A percentile compares a stretch with the other conserved stretches of the same genome.
Evolutionary conservation across 345 rosid species (phyloP).

Genomic region (Limnanthes douglasii): DNA sequence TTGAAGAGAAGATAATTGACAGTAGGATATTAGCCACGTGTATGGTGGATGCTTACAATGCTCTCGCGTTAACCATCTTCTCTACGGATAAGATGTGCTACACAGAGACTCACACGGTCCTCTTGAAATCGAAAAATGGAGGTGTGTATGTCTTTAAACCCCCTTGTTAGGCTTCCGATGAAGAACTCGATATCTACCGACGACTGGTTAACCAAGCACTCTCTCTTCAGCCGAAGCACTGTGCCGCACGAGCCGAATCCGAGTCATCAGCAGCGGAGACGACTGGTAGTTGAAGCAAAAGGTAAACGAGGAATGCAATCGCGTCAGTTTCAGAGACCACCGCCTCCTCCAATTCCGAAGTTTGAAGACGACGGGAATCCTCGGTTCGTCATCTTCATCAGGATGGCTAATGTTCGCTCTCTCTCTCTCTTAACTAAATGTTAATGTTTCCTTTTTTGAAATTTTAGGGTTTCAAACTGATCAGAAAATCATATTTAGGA

Average conservation of each 20-base stretch:
- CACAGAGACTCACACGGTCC: too few relatives aligned
- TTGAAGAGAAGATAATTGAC: too few relatives aligned
- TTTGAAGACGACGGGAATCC: slow-evolving; percentile 96
- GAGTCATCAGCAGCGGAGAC: slow-evolving; percentile 10
- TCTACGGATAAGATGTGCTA: slow-evolving; percentile 16
- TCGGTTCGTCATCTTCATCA: slow-evolving; percentile 73
- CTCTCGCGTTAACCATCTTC: not conserved
- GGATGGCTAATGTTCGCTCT: slow-evolving; percentile 68
- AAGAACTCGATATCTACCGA: slow-evolving; percentile 32
- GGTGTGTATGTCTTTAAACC: slow-evolving; percentile 62
- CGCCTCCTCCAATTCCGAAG: slow-evolving; percentile 68
- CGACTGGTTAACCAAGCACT: slow-evolving; percentile 38
- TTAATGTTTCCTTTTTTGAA: not conserved
- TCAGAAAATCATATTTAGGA: too few relatives aligned
- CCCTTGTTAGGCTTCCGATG: slow-evolving; percentile 48
- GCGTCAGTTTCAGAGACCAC: slow-evolving; percentile 61
- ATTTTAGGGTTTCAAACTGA: not conserved
- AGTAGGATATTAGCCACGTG: too few relatives aligned
- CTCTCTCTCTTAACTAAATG: not conserved
- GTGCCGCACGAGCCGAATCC: slow-evolving; percentile 9
- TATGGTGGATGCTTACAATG: slow-evolving; percentile 7
- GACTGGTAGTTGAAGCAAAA: slow-evolving; percentile 58
- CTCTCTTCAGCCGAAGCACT: slow-evolving; percentile 31
- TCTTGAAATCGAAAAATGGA: slow-evolving; percentile 24
- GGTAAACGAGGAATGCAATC: slow-evolving; percentile 72